Conservation (phyloP, 163 green algal genomes). For the Chlamydomonas reinhardtii region DNA sequence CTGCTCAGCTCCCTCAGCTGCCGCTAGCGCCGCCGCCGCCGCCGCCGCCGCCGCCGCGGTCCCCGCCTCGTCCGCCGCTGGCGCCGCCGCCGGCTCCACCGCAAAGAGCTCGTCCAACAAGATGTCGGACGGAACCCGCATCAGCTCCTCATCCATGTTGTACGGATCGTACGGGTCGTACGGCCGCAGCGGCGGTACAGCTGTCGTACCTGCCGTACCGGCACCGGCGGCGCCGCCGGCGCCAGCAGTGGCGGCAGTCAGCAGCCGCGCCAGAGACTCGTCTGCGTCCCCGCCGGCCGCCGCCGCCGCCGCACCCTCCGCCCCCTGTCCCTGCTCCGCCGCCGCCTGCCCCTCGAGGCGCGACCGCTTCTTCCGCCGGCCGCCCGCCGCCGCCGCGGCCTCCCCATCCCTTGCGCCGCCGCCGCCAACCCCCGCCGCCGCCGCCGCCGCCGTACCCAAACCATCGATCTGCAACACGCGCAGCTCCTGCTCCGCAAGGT, state of each 20-base stretch:
- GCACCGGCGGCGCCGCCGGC: too few relatives aligned
- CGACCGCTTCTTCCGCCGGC: not conserved
- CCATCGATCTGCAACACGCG: not conserved
- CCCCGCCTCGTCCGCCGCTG: not conserved
- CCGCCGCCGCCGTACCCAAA: not conserved
- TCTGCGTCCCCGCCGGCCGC: not conserved
- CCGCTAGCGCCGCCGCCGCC: not conserved
- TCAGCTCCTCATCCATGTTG: not conserved
- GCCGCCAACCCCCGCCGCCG: not conserved
- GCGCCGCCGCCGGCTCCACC: not conserved
- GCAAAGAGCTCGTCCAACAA: not conserved
- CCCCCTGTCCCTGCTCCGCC: too few relatives aligned
- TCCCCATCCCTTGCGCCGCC: not conserved
- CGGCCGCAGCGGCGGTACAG: not conserved
- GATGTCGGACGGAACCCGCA: not conserved
- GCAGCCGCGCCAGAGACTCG: not conserved
- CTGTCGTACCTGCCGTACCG: not conserved
- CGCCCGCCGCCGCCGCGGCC: not conserved
- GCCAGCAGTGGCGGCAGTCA: not conserved
- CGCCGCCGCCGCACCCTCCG: too few relatives aligned
- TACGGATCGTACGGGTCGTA: constrained; percentile 6
- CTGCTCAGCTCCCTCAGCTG: not conserved
- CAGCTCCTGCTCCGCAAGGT: constrained; percentile 3
- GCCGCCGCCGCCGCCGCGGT: not conserved
- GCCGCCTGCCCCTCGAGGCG: too few relatives aligned